Percentiles rank a stretch among this genome's conserved stretches.
Conservation (phyloP, 768 basidiomycete genomes). For the Collybia sordida region DNA sequence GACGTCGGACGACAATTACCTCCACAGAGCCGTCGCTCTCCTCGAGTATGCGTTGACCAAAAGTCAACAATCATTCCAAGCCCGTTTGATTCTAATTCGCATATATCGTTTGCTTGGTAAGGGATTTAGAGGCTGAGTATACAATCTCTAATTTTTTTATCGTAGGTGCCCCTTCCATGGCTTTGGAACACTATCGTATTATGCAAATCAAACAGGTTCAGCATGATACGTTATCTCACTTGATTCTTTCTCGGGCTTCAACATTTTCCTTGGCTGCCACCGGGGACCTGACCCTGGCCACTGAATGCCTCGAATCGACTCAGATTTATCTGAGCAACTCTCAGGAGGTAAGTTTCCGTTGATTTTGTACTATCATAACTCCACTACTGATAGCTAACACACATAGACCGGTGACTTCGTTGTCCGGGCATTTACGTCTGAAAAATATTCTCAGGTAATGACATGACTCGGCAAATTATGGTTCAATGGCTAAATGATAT, state of each 20-base stretch:
- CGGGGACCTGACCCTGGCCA: slow-evolving; percentile 73
- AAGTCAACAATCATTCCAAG: slow-evolving; percentile 80
- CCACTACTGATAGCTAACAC: slow-evolving; percentile 2
- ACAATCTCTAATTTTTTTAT: not conserved
- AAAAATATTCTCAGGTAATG: slow-evolving; percentile 80
- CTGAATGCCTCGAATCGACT: slow-evolving; percentile 77
- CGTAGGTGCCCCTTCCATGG: slow-evolving; percentile 68
- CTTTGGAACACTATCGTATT: slow-evolving; percentile 75
- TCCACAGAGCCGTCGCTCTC: slow-evolving; percentile 63
- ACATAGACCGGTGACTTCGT: slow-evolving; percentile 75
- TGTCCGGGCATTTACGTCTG: slow-evolving; percentile 71
- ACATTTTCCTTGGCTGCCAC: slow-evolving; percentile 76
- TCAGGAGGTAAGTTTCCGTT: slow-evolving; percentile 60
- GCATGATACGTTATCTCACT: slow-evolving; percentile 86
- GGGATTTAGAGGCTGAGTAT: slow-evolving; percentile 10
- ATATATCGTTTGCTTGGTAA: slow-evolving; percentile 81
- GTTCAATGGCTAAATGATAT: not conserved
- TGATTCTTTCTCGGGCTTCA: slow-evolving; percentile 72
- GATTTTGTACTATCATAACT: not conserved
- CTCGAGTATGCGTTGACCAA: slow-evolving; percentile 71
- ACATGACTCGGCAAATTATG: not conserved
- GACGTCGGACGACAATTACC: slow-evolving; percentile 50
- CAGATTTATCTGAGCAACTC: slow-evolving; percentile 82
- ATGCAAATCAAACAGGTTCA: slow-evolving; percentile 86
- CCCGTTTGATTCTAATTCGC: slow-evolving; percentile 73